Base-by-base conservation (phyloP, 2,329 filamentous ascomycete species). In the Trichophyton rubrum region DNA sequence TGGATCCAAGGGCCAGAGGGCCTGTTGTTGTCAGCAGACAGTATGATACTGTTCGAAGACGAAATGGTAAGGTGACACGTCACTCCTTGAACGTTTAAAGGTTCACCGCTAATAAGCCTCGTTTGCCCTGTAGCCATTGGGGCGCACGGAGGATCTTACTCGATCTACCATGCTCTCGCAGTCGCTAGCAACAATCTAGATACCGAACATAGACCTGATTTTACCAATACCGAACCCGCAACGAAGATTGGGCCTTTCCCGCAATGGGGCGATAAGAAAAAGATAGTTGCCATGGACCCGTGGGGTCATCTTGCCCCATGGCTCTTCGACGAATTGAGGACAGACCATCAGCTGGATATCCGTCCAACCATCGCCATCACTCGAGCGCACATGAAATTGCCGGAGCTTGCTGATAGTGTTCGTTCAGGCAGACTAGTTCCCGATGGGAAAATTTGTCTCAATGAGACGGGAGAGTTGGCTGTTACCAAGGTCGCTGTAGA, bases 401-500 rank as follows among this genome's bases (percentile, higher is more conserved):
- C 93, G 0, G 93, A 99, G 73, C 83, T 99, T 47, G 90, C 92
- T 67, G 87, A 95, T 33, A 93, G 89, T 66, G 90, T 99, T 2
- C 85, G 82, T 61, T 81, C 82, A 56, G 92, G 92, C 3, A 82
- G 90, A 65, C 79, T 97, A 1, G 76, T 81, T 5, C 82, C 83
- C 0, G 93, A 99, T 72, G 92, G 93, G 58, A 93, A 91, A 70
- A 90, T 97, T 51, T 92, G 90, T 69, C 73, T 97, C 59, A 96
- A 96, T 69, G 80, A 84, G n/a, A 76, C 78, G 2, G 93, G 93
- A 60, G 93, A 97, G 72, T 79, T 97, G 41, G 88, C 88, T 35
- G 93, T 97, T 3, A 97, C 93, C 56, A 99, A 99, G 72, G 89
- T 97, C 65, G 93, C 93, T 2, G 93, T 96, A 20, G 93, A 99